Conservation (phyloP, 345 rosid genomes). For the Iberis pinnata region DNA sequence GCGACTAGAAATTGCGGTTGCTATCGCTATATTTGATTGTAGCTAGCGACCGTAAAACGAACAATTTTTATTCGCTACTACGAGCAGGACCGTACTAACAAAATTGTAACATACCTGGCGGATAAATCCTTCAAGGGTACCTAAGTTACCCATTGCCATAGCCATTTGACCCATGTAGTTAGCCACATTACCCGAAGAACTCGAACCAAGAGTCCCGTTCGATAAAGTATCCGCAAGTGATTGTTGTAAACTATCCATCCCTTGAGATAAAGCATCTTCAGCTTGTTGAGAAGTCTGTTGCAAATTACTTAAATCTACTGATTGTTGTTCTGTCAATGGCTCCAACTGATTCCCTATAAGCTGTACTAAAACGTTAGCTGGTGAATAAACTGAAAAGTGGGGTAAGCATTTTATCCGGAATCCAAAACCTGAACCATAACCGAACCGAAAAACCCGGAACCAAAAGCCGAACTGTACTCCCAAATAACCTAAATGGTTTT, state of each 20-base stretch:
- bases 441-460: too few relatives aligned
- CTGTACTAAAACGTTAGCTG: constrained; percentile 28
- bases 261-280: constrained; percentile 88
- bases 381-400: too few relatives aligned
- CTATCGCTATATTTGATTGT: too few relatives aligned
- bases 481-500: too few relatives aligned
- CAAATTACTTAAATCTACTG: constrained; percentile 49
- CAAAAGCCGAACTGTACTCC: too few relatives aligned
- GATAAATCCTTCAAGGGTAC: constrained; percentile 76
- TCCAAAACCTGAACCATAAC: too few relatives aligned
- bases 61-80: too few relatives aligned
- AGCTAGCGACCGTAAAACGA: too few relatives aligned
- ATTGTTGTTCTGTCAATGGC: constrained; percentile 84
- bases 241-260: constrained; percentile 88
- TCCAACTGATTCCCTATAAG: constrained; percentile 70
- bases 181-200: constrained; percentile 73
- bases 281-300: constrained; percentile 89
- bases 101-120: constrained; percentile 45
- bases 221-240: constrained; percentile 83
- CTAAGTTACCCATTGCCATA: constrained; percentile 98
- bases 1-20: too few relatives aligned
- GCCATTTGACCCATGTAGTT: constrained; percentile 99
- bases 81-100: too few relatives aligned
- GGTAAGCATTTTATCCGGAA: too few relatives aligned
- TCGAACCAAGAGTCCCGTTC: constrained; percentile 59